These are phyloP conservation scores for Coprinopsis strossmayeri DNA, from an alignment of 768 basidiomycete genomes.

Conservation along the genomic window DNA sequence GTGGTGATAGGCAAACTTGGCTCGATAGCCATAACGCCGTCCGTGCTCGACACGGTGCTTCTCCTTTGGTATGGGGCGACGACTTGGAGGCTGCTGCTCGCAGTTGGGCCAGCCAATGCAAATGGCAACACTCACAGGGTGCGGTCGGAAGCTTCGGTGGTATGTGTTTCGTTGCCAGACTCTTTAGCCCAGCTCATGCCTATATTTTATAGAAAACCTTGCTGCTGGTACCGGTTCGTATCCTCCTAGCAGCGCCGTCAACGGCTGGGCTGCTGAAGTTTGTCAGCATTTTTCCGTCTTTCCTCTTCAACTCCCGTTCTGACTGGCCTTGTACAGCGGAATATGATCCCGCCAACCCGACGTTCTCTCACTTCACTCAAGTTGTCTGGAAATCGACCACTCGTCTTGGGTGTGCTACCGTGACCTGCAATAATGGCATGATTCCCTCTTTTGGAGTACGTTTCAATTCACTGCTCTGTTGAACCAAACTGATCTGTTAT, in stretches of 20 bases:
- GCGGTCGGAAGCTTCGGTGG: constrained; percentile 59
- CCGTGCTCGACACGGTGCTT: constrained; percentile 59
- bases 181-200: neutral
- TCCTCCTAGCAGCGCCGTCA: constrained; percentile 43
- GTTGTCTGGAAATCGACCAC: constrained; percentile 59
- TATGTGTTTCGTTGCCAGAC: constrained; percentile 19
- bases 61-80: constrained; percentile 57
- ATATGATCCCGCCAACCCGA: constrained; percentile 38
- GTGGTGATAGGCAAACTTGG: constrained; percentile 44
- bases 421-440: constrained; percentile 45
- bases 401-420: constrained; percentile 47
- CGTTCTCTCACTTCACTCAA: constrained; percentile 55
- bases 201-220: constrained; percentile 59
- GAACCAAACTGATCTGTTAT: neutral
- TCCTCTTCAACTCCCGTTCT: neutral
- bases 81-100: constrained; percentile 56
- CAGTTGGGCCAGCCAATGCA: constrained; percentile 62
- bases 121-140: constrained; percentile 65
- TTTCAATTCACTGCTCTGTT: too few relatives aligned
- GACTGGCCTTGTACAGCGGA: constrained; percentile 17
- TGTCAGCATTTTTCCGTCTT: constrained; percentile 32
- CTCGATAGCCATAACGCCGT: constrained; percentile 57
- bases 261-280: constrained; percentile 63
- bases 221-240: constrained; percentile 60
- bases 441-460: constrained; percentile 53